Conservation (phyloP, 169 alveolate genomes). For the Cryptosporidium parvum region DNA sequence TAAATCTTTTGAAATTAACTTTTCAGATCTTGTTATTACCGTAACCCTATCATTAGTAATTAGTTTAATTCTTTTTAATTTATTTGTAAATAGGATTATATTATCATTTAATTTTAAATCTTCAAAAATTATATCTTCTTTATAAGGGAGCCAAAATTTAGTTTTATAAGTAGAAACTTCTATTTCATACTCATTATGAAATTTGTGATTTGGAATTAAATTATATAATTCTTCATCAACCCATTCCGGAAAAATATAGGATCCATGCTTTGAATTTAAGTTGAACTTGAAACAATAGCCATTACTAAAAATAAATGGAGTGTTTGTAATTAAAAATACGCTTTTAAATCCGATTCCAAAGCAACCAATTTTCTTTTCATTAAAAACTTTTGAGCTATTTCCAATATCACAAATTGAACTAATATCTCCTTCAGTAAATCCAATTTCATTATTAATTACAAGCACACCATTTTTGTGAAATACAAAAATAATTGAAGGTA, state of each 20-base stretch:
- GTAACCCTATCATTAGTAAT: neutral
- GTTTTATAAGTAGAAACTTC: constrained; percentile 15
- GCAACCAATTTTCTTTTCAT: constrained; percentile 72
- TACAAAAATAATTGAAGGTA: constrained; percentile 72
- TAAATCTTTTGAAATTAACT: neutral
- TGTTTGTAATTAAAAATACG: constrained; percentile 78
- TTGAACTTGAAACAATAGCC: constrained; percentile 69
- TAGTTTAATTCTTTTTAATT: constrained; percentile 27
- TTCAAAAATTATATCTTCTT: neutral
- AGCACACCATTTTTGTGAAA: constrained; percentile 57
- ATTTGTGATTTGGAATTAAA: constrained; percentile 16
- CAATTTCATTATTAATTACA: constrained; percentile 79
- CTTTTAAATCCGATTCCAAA: constrained; percentile 83
- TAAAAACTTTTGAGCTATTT: constrained; percentile 60
- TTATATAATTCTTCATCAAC: neutral
- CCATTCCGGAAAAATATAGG: constrained; percentile 69
- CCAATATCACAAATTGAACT: constrained; percentile 80
- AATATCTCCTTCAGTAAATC: constrained; percentile 78
- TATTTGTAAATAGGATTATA: constrained; percentile 52
- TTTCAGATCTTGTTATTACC: constrained; percentile 11
- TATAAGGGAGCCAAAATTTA: constrained; percentile 65
- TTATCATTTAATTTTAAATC: constrained; percentile 6
- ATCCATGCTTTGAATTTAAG: constrained; percentile 7
- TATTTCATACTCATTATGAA: constrained; percentile 3
- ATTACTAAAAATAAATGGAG: constrained; percentile 80